Percentiles rank a stretch among this genome's conserved stretches.
phyloP scores from a whole-genome alignment of 108 stramenopile species.

The Nitzschia sp. region DNA sequence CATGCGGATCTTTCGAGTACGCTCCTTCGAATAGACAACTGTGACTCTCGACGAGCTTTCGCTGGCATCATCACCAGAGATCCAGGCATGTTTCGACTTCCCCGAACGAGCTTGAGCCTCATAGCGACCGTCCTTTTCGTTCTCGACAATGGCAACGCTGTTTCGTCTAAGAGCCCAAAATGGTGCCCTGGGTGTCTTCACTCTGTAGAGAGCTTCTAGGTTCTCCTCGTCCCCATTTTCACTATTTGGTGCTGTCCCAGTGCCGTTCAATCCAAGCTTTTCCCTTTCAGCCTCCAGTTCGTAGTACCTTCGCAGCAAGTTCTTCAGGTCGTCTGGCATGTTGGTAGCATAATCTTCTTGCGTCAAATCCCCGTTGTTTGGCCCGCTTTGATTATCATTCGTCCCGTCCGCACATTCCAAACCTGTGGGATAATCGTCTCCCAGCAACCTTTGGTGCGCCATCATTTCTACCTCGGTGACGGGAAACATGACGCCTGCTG shows the following conservation, averaged over 20 bases:
- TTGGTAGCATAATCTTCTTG: constrained; percentile 6
- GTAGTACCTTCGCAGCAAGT: constrained; percentile 1
- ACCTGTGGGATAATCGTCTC: not conserved
- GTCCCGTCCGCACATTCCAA: not conserved
- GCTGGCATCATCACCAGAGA: not conserved
- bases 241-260: not conserved
- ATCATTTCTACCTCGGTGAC: not conserved
- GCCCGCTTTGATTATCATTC: not conserved
- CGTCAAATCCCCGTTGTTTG: not conserved
- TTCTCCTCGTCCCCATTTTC: not conserved
- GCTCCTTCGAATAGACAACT: constrained; percentile 1
- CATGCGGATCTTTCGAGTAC: not conserved
- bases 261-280: not conserved
- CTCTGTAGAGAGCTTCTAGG: not conserved
- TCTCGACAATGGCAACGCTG: not conserved
- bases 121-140: not conserved
- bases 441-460: not conserved
- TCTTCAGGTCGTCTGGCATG: constrained; percentile 5
- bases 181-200: not conserved
- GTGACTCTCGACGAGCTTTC: not conserved
- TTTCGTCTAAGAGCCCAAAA: not conserved
- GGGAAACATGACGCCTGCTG: not conserved
- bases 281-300: not conserved
- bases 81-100: not conserved
- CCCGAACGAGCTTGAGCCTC: not conserved